These are phyloP conservation scores for Cercophora samala DNA, from an alignment of 495 filamentous ascomycete species.

Conservation along the genomic window DNA sequence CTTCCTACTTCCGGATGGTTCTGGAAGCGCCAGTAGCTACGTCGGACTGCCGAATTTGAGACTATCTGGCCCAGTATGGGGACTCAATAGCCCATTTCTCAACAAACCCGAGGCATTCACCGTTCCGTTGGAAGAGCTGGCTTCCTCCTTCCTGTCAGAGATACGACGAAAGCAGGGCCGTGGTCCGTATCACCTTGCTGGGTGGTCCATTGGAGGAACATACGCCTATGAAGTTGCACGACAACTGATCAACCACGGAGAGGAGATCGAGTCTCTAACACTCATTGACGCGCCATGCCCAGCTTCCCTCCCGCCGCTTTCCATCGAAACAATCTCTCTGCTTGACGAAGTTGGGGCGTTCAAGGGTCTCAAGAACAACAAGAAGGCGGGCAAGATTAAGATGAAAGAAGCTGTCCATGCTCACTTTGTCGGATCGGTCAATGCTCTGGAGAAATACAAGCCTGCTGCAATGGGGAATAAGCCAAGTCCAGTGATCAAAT, in stretches of 20 bases:
- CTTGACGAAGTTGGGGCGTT: conserved; percentile 59
- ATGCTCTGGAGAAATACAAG: conserved; percentile 59
- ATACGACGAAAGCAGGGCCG: conserved; percentile 50
- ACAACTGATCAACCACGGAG: conserved; percentile 56
- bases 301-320: conserved; percentile 56
- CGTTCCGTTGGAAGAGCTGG: conserved; percentile 34
- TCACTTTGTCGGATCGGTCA: conserved; percentile 66
- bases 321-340: conserved; percentile 61
- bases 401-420: conserved; percentile 62
- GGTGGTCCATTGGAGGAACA: conserved; percentile 76
- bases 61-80: conserved; percentile 42
- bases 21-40: conserved; percentile 56
- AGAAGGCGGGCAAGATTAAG: not conserved
- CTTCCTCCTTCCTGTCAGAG: conserved; percentile 42
- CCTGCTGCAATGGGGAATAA: conserved; percentile 31
- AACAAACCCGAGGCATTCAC: conserved; percentile 40
- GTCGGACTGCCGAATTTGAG: conserved; percentile 34
- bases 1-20: conserved; percentile 63
- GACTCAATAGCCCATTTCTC: conserved; percentile 53
- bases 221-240: conserved; percentile 67
- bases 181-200: conserved; percentile 60
- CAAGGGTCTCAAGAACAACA: conserved; percentile 31
- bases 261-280: conserved; percentile 61
- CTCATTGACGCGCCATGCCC: conserved; percentile 71
- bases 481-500: not conserved